Evolutionary conservation across 305 asterid species (phyloP).

Genomic region (Coffea humblotiana): DNA sequence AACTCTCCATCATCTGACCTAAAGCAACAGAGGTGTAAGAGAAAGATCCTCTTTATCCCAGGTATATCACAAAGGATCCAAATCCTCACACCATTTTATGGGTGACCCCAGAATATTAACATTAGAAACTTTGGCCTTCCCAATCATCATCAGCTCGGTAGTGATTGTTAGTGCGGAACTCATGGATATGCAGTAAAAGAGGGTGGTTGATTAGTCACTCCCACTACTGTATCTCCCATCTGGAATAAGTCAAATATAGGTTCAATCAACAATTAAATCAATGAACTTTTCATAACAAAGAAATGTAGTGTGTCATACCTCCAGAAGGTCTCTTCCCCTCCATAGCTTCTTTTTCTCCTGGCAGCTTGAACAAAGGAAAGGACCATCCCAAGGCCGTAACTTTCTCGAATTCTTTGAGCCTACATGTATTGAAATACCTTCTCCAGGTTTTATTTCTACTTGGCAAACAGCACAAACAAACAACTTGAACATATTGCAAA

Average conservation of each 20-base stretch:
- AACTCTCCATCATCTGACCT: conserved; percentile 33
- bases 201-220: conserved; percentile 53
- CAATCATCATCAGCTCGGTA: conserved; percentile 26
- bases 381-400: conserved; percentile 97
- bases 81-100: conserved; percentile 28
- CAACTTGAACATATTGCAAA: conserved; percentile 92
- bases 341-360: conserved; percentile 97
- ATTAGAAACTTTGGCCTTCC: conserved; percentile 35
- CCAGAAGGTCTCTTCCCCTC: conserved; percentile 86
- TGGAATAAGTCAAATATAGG: conserved; percentile 32
- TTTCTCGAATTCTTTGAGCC: conserved; percentile 55
- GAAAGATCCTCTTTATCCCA: conserved; percentile 31
- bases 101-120: conserved; percentile 22
- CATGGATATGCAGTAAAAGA: conserved; percentile 7
- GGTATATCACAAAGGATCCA: conserved; percentile 50
- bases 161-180: conserved; percentile 25
- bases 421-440: conserved; percentile 84
- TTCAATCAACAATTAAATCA: conserved; percentile 18
- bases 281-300: conserved; percentile 15
- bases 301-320: conserved; percentile 39
- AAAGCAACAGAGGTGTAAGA: conserved; percentile 24
- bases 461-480: conserved; percentile 96
- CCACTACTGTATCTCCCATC: conserved; percentile 79
- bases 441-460: conserved; percentile 89
- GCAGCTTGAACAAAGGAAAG: conserved; percentile 92